Conservation (phyloP, 2,329 filamentous ascomycete species). For the Penicillium freii region DNA sequence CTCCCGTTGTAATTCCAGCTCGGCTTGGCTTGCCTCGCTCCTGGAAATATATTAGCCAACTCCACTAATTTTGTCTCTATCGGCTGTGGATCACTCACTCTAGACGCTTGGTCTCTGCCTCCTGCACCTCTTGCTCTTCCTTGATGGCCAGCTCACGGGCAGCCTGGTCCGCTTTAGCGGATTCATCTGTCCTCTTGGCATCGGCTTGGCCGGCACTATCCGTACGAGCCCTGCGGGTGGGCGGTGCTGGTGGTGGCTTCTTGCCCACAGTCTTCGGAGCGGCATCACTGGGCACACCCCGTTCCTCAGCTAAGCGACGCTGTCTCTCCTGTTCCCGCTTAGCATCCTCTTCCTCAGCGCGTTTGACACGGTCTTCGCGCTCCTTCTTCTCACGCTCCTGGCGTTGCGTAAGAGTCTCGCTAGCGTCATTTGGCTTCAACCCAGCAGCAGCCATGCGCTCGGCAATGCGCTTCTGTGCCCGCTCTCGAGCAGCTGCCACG, state of each 20-base stretch:
- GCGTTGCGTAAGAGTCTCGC: slow-evolving; percentile 78
- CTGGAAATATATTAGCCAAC: slow-evolving; percentile 48
- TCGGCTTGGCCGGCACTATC: slow-evolving; percentile 59
- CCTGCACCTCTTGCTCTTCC: slow-evolving; percentile 73
- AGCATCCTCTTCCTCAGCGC: slow-evolving; percentile 92
- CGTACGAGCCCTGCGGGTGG: slow-evolving; percentile 66
- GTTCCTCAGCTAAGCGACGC: slow-evolving; percentile 74
- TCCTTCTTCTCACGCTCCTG: slow-evolving; percentile 86
- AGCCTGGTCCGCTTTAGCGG: slow-evolving; percentile 64
- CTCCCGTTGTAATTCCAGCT: slow-evolving; percentile 77
- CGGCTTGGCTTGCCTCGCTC: slow-evolving; percentile 69
- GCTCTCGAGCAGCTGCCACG: slow-evolving; percentile 93
- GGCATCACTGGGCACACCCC: slow-evolving; percentile 61
- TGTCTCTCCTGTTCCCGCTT: slow-evolving; percentile 85
- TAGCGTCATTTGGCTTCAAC: slow-evolving; percentile 75
- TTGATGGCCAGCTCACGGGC: slow-evolving; percentile 50
- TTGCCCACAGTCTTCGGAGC: slow-evolving; percentile 56
- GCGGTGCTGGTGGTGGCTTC: slow-evolving; percentile 68
- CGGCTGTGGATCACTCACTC: slow-evolving; percentile 64
- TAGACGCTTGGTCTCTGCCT: slow-evolving; percentile 68
- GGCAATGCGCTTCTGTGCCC: slow-evolving; percentile 95
- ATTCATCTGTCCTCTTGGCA: slow-evolving; percentile 55
- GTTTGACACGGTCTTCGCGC: slow-evolving; percentile 77
- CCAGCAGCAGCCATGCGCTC: slow-evolving; percentile 91
- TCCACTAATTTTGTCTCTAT: background rate